phyloP scores from a whole-genome alignment of 768 basidiomycete genomes.

The Ramaria rubella region DNA sequence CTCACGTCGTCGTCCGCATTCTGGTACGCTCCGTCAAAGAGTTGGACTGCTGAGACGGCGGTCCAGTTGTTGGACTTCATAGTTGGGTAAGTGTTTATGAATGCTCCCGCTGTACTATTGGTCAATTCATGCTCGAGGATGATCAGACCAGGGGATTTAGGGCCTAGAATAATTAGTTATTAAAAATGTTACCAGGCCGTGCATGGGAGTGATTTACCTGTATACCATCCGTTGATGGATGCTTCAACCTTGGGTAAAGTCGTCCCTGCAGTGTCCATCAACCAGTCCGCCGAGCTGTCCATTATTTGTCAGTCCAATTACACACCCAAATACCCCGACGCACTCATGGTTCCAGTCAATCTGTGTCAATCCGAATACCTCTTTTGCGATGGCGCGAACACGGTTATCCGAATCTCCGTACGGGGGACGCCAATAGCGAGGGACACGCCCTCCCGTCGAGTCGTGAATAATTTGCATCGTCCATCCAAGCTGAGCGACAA shows the following conservation, averaged over 20 bases:
- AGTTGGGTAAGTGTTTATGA: constrained; percentile 57
- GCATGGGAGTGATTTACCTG: not conserved
- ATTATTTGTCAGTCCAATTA: not conserved
- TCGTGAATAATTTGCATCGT: constrained; percentile 73
- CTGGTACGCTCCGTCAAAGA: constrained; percentile 17
- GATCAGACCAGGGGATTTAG: constrained; percentile 73
- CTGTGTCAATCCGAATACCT: constrained; percentile 81
- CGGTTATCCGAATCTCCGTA: constrained; percentile 81
- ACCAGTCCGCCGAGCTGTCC: constrained; percentile 71
- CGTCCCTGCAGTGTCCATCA: constrained; percentile 39
- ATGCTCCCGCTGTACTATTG: constrained; percentile 52
- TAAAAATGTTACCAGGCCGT: not conserved
- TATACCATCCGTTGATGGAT: constrained; percentile 31
- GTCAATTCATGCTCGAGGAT: constrained; percentile 81
- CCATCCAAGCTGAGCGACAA: constrained; percentile 78
- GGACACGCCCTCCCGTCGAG: constrained; percentile 68
- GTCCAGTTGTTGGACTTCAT: constrained; percentile 70
- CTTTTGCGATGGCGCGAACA: constrained; percentile 76
- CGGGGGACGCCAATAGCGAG: constrained; percentile 82
- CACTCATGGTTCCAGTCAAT: constrained; percentile 91
- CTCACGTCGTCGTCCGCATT: not conserved
- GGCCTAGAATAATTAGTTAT: constrained; percentile 30
- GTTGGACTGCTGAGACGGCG: constrained; percentile 44
- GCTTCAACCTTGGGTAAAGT: constrained; percentile 41
- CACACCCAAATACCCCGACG: constrained; percentile 16